Percentiles rank a stretch among this genome's conserved stretches.
Evolutionary conservation across 495 filamentous ascomycete genomes (phyloP).

Genomic region (Aspergillus affinis): DNA sequence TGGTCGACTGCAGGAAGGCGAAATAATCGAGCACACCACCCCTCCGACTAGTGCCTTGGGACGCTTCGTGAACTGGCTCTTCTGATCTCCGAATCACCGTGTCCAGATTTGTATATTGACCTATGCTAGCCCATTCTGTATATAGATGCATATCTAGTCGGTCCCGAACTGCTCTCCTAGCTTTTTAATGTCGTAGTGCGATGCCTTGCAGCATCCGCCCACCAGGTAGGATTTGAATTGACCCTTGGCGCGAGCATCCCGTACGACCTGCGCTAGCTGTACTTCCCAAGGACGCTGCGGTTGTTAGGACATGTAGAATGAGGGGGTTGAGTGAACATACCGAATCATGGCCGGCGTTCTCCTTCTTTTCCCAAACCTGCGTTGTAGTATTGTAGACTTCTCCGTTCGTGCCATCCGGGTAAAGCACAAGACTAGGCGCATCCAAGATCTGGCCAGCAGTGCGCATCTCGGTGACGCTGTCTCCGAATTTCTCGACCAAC

Average conservation of each 20-base stretch:
- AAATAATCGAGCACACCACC: conserved; percentile 25
- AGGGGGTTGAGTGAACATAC: conserved; percentile 12
- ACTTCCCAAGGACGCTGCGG: conserved; percentile 50
- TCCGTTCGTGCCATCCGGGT: conserved; percentile 68
- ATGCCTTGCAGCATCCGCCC: conserved; percentile 63
- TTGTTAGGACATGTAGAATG: neutral
- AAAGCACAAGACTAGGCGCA: conserved; percentile 57
- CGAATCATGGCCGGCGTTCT: conserved; percentile 16
- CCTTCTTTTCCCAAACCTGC: conserved; percentile 49
- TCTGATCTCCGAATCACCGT: conserved; percentile 9
- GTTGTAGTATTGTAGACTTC: conserved; percentile 63
- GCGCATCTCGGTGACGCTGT: conserved; percentile 32
- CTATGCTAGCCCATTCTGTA: conserved; percentile 13
- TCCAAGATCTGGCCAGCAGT: conserved; percentile 6
- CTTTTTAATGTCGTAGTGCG: conserved; percentile 46
- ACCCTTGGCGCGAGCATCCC: conserved; percentile 38
- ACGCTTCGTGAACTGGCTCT: conserved; percentile 34
- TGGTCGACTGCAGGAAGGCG: conserved; percentile 38
- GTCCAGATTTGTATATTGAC: neutral
- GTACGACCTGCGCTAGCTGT: conserved; percentile 36
- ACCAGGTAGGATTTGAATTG: conserved; percentile 53
- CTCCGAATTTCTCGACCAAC: conserved; percentile 48
- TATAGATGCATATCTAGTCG: conserved; percentile 21
- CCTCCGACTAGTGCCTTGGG: conserved; percentile 23
- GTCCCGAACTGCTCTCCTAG: conserved; percentile 35